Evolutionary conservation across 768 basidiomycete species (phyloP), one percentile per base, ranked within the genome.

Genomic region (Tricholomella constricta): DNA sequence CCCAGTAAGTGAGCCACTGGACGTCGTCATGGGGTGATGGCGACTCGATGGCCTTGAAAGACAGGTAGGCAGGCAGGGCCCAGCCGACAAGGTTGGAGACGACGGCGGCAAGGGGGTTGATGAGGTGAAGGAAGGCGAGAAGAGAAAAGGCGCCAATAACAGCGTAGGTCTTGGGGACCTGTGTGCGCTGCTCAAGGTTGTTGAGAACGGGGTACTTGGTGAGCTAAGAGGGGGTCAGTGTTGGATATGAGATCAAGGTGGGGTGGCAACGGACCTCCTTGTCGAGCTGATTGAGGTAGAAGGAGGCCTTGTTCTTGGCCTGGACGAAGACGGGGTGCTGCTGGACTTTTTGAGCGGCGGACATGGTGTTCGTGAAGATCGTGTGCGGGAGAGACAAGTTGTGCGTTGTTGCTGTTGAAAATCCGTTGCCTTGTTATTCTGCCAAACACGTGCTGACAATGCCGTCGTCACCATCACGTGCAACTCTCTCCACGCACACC

Each of bases 1-100:
- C 81, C 96, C 96, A 98, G 79, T 98, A 98, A 2, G 95, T 96
- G 65, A 98, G 80, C 94, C 94, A 98, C 74, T 97, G 94, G 64
- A 89, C 78, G 72, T 96, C 91, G 61, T 96, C 93, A 60, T 86
- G 80, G 54, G 85, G 78, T 2, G 82, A 78, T n/a, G 92, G 91
- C 4, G 81, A 72, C 72, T 98, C 96, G 66, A 99, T 84, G 25
- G 97, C 95, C 74, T 89, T 89, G 78, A 98, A 84, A 46, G 94
- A 97, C 70, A 97, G 84, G 71, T 93, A 98, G 5, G 94, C 94
- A 25, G 97, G 97, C 63, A 98, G 80, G 27, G 76, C 91, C 88
- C 90, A 98, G 46, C 95, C 97, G 65, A 99, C 84, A 64, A 97
- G 78, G 74, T 97, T 96, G 54, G 96, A 96, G 59, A 96, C 81